phyloP scores from a whole-genome alignment of 2,329 filamentous ascomycete species.

The Ophiobolus disseminans region DNA sequence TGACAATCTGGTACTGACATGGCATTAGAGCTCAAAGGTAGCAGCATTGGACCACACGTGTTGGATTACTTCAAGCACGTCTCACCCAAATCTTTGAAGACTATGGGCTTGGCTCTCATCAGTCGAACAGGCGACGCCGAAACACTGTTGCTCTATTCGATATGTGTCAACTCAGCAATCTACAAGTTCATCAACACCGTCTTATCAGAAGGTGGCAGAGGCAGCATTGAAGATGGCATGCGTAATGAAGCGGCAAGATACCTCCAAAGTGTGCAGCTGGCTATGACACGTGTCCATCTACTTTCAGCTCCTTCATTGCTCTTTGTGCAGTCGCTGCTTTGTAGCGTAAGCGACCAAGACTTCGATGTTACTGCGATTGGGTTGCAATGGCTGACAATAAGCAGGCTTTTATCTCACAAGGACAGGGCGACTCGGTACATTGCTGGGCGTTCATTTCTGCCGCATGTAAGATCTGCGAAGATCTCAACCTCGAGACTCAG shows the following conservation, averaged over 20 bases:
- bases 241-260: background rate
- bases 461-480: slow-evolving; percentile 28
- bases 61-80: slow-evolving; percentile 31
- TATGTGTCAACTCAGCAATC: slow-evolving; percentile 28
- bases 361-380: too few relatives aligned
- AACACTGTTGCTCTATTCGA: slow-evolving; percentile 27
- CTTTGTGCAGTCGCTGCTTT: background rate
- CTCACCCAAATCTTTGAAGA: slow-evolving; percentile 23
- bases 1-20: background rate
- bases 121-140: slow-evolving; percentile 15
- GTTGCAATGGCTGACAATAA: background rate
- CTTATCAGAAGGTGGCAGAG: slow-evolving; percentile 11
- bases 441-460: slow-evolving; percentile 29
- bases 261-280: background rate
- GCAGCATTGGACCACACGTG: slow-evolving; percentile 22
- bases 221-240: slow-evolving; percentile 2
- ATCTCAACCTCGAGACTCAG: slow-evolving; percentile 21
- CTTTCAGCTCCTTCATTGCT: background rate
- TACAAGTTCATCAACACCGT: slow-evolving; percentile 30
- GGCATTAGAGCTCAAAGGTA: slow-evolving; percentile 19
- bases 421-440: slow-evolving; percentile 21
- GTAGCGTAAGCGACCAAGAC: background rate
- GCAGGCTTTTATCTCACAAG: slow-evolving; percentile 26
- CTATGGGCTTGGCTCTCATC: slow-evolving; percentile 27
- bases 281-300: background rate